These are phyloP conservation scores for Ustilago shanxiensis DNA, from an alignment of 1,284 basidiomycete species.

Conservation along the genomic window DNA sequence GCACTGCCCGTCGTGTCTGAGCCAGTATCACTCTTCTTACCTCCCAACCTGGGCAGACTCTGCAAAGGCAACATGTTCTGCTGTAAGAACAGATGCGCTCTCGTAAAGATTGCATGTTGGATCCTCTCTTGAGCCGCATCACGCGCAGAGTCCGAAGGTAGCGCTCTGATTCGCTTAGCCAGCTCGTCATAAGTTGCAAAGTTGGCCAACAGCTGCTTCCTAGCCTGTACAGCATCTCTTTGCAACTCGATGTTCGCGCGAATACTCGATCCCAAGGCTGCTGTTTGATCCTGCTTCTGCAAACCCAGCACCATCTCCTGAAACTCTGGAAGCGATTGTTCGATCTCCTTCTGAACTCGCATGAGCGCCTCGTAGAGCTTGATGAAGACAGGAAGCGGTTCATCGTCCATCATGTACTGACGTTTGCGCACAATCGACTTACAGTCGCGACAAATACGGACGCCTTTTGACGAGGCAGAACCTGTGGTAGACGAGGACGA, in stretches of 20 bases:
- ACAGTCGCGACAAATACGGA: conserved; percentile 83
- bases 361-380: conserved; percentile 76
- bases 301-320: conserved; percentile 77
- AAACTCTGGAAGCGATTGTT: conserved; percentile 78
- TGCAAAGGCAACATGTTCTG: conserved; percentile 75
- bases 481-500: conserved; percentile 4
- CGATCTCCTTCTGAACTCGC: conserved; percentile 81
- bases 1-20: conserved; percentile 38
- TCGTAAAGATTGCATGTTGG: conserved; percentile 82
- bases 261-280: conserved; percentile 61
- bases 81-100: conserved; percentile 85
- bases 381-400: conserved; percentile 74
- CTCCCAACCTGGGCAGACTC: conserved; percentile 77
- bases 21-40: conserved; percentile 62
- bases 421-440: conserved; percentile 81
- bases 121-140: conserved; percentile 80
- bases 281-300: conserved; percentile 70
- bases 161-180: conserved; percentile 82
- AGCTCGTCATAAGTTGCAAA: conserved; percentile 90
- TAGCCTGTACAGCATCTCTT: conserved; percentile 76
- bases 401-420: conserved; percentile 81
- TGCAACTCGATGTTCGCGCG: conserved; percentile 65
- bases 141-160: conserved; percentile 72
- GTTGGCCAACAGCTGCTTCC: conserved; percentile 83
- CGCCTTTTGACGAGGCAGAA: conserved; percentile 27